These are phyloP conservation scores for Cicer arietinum DNA, from an alignment of 306 rosid genomes.

Conservation along the genomic window DNA sequence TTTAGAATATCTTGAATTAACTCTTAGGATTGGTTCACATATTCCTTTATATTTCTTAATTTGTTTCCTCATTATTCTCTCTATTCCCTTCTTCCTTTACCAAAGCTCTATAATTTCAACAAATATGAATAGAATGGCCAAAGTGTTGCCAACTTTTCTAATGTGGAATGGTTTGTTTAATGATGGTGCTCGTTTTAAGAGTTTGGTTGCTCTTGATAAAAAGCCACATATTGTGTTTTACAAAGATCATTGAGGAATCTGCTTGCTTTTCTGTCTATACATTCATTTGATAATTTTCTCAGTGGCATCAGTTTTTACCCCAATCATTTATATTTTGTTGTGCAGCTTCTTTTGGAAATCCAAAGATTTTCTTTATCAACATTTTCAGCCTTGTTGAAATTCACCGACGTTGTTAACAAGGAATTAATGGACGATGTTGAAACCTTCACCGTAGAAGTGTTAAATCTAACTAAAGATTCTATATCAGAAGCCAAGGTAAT, in stretches of 20 bases:
- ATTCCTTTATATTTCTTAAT: not conserved
- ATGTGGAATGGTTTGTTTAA: slow-evolving; percentile 8
- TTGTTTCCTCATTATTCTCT: not conserved
- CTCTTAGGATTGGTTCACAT: not conserved
- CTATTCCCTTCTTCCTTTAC: not conserved
- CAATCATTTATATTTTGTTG: slow-evolving; percentile 35
- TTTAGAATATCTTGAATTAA: not conserved
- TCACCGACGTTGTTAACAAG: slow-evolving; percentile 57
- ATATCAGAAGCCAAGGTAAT: slow-evolving; percentile 76
- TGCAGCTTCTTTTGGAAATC: slow-evolving; percentile 80
- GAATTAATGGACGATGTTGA: slow-evolving; percentile 53
- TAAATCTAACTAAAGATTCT: slow-evolving; percentile 65
- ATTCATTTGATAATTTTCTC: slow-evolving; percentile 39
- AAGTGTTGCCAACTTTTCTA: slow-evolving; percentile 10
- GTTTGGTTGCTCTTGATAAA: slow-evolving; percentile 11
- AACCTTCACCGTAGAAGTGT: slow-evolving; percentile 60
- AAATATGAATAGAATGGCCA: not conserved
- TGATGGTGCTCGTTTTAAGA: slow-evolving; percentile 2
- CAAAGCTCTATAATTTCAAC: not conserved
- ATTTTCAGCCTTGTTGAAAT: slow-evolving; percentile 63
- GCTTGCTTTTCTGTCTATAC: slow-evolving; percentile 28
- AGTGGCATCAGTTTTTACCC: slow-evolving; percentile 35
- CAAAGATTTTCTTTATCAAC: slow-evolving; percentile 67
- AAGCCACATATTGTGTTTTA: slow-evolving; percentile 4
- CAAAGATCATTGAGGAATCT: slow-evolving; percentile 22